Evolutionary conservation across 148 eudicot genomes (phyloP).

Genomic region (Pharnaceum exiguum): DNA sequence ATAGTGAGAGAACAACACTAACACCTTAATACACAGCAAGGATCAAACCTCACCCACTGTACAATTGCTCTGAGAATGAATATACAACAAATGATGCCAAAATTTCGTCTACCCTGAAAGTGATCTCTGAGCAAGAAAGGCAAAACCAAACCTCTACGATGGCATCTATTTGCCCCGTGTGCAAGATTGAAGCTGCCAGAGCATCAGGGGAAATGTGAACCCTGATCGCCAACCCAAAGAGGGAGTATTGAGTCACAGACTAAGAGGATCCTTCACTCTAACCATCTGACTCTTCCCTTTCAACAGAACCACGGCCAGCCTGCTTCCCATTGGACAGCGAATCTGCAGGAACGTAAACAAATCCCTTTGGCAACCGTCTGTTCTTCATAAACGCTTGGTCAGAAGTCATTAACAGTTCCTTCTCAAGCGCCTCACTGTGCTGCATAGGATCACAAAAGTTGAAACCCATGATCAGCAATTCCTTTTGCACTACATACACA

Average conservation of each 20-base stretch:
- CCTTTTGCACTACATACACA: too few species aligned
- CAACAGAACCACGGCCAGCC: constrained; percentile 30
- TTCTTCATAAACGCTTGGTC: constrained; percentile 86
- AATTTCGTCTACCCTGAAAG: constrained; percentile 26
- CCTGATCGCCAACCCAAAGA: neutral
- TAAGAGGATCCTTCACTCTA: constrained; percentile 20
- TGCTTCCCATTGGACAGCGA: constrained; percentile 61
- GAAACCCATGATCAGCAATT: too few species aligned
- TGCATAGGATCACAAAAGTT: constrained; percentile 29
- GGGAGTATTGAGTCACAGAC: neutral
- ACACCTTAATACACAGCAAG: constrained; percentile 34
- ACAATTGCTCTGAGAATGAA: constrained; percentile 55
- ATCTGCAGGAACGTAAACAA: constrained; percentile 73
- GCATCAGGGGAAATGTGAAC: constrained; percentile 11
- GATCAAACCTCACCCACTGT: constrained; percentile 51
- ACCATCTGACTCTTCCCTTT: constrained; percentile 41
- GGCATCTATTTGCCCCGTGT: constrained; percentile 11
- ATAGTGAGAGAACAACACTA: constrained; percentile 17
- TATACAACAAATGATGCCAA: constrained; percentile 65
- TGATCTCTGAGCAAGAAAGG: constrained; percentile 13
- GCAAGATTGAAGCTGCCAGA: constrained; percentile 13
- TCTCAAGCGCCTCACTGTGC: constrained; percentile 67
- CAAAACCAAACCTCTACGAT: constrained; percentile 20
- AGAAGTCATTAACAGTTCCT: constrained; percentile 84
- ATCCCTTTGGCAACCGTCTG: constrained; percentile 79